Percentiles rank a stretch among this genome's conserved stretches.
Evolutionary conservation across 495 filamentous ascomycete species (phyloP).

Genomic region (Trichoderma virens): DNA sequence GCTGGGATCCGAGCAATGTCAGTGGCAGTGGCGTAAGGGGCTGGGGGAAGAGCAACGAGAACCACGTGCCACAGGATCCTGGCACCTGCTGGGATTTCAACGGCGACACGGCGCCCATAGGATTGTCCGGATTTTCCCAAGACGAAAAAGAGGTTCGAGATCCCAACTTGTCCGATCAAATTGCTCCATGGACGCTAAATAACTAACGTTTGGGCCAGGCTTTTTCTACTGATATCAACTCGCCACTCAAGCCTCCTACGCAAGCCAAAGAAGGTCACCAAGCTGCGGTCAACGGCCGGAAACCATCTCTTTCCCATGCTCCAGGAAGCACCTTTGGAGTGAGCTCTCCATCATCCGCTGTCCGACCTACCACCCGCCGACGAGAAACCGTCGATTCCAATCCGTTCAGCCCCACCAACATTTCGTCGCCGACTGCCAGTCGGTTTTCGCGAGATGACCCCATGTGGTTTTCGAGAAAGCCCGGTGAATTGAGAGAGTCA

Average conservation of each 20-base stretch:
- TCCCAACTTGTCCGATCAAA: constrained; percentile 15
- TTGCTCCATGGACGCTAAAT: not conserved
- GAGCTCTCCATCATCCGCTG: constrained; percentile 54
- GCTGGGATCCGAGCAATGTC: constrained; percentile 65
- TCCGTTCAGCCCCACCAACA: constrained; percentile 45
- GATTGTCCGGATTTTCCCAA: constrained; percentile 66
- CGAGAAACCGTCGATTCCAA: constrained; percentile 84
- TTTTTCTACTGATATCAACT: constrained; percentile 84
- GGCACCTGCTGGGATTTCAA: constrained; percentile 86
- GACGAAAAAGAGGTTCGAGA: constrained; percentile 72
- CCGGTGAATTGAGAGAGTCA: constrained; percentile 48
- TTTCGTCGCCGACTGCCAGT: constrained; percentile 43
- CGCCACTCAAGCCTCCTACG: constrained; percentile 76
- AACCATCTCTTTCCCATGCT: constrained; percentile 63
- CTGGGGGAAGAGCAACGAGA: constrained; percentile 73
- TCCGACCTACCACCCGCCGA: constrained; percentile 65
- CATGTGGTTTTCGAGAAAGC: constrained; percentile 65
- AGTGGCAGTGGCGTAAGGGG: constrained; percentile 54
- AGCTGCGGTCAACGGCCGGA: constrained; percentile 56
- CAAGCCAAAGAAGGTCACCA: constrained; percentile 62
- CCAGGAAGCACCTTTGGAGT: constrained; percentile 37
- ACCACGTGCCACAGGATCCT: constrained; percentile 48
- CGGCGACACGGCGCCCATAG: constrained; percentile 65
- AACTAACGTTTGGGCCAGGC: constrained; percentile 34
- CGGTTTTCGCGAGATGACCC: constrained; percentile 44